Percentiles rank a stretch among this genome's conserved stretches.
Conservation (phyloP, 2,329 filamentous ascomycete species). For the Fusarium praegraminearum region DNA sequence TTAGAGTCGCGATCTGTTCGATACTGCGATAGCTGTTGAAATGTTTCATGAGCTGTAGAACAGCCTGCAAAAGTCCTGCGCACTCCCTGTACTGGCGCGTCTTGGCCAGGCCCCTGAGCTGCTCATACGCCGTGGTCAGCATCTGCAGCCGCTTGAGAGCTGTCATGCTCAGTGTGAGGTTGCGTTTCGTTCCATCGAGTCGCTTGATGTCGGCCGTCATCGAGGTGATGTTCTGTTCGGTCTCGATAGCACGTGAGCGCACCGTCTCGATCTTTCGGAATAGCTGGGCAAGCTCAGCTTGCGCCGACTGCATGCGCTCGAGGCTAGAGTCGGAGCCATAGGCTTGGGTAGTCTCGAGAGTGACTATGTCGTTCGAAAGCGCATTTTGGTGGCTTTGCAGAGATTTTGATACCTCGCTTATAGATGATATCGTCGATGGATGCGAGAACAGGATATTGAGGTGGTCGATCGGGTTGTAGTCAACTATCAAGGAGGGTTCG, state of each 20-base stretch:
- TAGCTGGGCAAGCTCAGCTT: slow-evolving; percentile 87
- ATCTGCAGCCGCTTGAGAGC: slow-evolving; percentile 97
- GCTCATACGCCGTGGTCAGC: slow-evolving; percentile 99
- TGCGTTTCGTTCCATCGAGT: slow-evolving; percentile 94
- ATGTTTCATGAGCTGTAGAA: slow-evolving; percentile 97
- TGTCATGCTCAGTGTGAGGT: slow-evolving; percentile 97
- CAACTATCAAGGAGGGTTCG: slow-evolving; percentile 56
- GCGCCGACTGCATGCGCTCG: slow-evolving; percentile 89
- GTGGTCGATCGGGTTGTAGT: slow-evolving; percentile 94
- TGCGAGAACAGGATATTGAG: slow-evolving; percentile 94
- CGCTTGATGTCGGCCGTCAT: slow-evolving; percentile 99
- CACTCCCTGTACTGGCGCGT: slow-evolving; percentile 94
- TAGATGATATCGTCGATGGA: slow-evolving; percentile 83
- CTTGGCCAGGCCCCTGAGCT: slow-evolving; percentile 84
- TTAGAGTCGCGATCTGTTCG: slow-evolving; percentile 95
- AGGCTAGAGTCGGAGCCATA: slow-evolving; percentile 89
- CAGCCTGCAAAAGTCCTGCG: slow-evolving; percentile 91
- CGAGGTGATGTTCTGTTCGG: slow-evolving; percentile 94
- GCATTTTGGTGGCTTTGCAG: slow-evolving; percentile 84
- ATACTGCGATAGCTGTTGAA: slow-evolving; percentile 99
- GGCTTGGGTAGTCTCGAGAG: slow-evolving; percentile 81
- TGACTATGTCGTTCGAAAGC: slow-evolving; percentile 80
- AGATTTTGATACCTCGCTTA: slow-evolving; percentile 77
- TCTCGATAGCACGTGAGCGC: slow-evolving; percentile 87
- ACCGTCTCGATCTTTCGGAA: slow-evolving; percentile 97